Conservation (phyloP, 1,284 basidiomycete species). For the Rhodotorula sp. region DNA sequence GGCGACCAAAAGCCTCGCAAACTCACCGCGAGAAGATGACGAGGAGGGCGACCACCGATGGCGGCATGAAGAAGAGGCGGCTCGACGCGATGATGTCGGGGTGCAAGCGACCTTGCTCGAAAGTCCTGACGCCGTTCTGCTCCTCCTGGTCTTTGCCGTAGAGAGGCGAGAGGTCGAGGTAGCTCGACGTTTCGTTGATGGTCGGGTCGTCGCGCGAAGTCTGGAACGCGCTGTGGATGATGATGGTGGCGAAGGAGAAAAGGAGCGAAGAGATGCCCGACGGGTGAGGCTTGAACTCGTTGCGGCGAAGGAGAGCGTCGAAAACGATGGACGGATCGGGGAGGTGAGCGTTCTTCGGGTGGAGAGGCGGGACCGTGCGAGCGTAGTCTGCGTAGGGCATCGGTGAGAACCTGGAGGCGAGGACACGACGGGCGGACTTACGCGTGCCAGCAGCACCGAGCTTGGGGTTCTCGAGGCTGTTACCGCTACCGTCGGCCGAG, state of each 20-base stretch:
- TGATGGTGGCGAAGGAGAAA: conserved; percentile 74
- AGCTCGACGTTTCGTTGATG: conserved; percentile 69
- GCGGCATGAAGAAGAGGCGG: conserved; percentile 71
- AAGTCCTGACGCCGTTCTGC: conserved; percentile 60
- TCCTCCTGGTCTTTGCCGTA: conserved; percentile 65
- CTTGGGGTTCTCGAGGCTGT: conserved; percentile 20
- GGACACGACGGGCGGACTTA: background rate
- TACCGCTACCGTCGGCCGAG: conserved; percentile 33
- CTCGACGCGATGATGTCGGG: conserved; percentile 70
- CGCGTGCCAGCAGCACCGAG: conserved; percentile 31
- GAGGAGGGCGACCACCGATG: conserved; percentile 66
- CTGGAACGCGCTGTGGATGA: conserved; percentile 73
- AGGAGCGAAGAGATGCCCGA: conserved; percentile 64
- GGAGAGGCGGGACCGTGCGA: conserved; percentile 33
- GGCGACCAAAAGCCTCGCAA: background rate
- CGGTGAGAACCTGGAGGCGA: too few species aligned
- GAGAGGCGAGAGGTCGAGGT: conserved; percentile 73
- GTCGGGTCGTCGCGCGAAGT: conserved; percentile 56
- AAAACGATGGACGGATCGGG: conserved; percentile 76
- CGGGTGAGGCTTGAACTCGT: conserved; percentile 71
- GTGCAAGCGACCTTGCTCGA: conserved; percentile 62
- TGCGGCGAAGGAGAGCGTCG: conserved; percentile 65
- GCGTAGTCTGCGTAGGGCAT: conserved; percentile 21
- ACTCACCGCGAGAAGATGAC: conserved; percentile 63
- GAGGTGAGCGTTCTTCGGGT: conserved; percentile 49